A percentile compares a stretch with the other conserved stretches of the same genome.
phyloP scores from a whole-genome alignment of 768 basidiomycete species.

The Macrocybe gigantea region DNA sequence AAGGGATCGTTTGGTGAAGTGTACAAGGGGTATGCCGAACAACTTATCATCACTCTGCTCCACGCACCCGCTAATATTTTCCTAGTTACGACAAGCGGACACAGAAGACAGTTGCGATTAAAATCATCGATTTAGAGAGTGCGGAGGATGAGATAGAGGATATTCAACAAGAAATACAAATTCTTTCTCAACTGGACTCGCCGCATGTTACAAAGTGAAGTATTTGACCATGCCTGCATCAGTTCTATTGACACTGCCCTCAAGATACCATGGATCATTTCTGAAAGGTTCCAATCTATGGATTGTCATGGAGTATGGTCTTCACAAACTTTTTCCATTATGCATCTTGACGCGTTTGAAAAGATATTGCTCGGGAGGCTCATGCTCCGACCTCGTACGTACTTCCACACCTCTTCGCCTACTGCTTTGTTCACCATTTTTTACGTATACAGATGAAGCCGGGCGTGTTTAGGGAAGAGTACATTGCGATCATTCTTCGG shows the following conservation, averaged over 20 bases:
- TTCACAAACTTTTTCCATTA: background rate
- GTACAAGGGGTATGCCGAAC: conserved; percentile 80
- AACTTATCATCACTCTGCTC: conserved; percentile 1
- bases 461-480: conserved; percentile 95
- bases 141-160: conserved; percentile 99
- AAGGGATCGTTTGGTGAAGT: conserved; percentile 99
- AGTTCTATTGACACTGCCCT: conserved; percentile 2
- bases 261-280: conserved; percentile 90
- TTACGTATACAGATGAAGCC: conserved; percentile 80
- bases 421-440: conserved; percentile 10
- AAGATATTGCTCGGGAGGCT: conserved; percentile 96
- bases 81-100: conserved; percentile 90
- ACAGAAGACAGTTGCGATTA: conserved; percentile 96
- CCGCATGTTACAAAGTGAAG: conserved; percentile 92
- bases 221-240: background rate
- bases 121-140: conserved; percentile 98
- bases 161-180: conserved; percentile 98
- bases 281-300: conserved; percentile 94
- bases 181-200: conserved; percentile 93
- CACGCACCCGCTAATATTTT: conserved; percentile 1
- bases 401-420: conserved; percentile 1
- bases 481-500: conserved; percentile 94
- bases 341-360: conserved; percentile 2
- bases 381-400: conserved; percentile 91
- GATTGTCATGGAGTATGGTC: conserved; percentile 92